Evolutionary conservation across 768 basidiomycete genomes (phyloP).

Genomic region (Tephrocybe sp.): DNA sequence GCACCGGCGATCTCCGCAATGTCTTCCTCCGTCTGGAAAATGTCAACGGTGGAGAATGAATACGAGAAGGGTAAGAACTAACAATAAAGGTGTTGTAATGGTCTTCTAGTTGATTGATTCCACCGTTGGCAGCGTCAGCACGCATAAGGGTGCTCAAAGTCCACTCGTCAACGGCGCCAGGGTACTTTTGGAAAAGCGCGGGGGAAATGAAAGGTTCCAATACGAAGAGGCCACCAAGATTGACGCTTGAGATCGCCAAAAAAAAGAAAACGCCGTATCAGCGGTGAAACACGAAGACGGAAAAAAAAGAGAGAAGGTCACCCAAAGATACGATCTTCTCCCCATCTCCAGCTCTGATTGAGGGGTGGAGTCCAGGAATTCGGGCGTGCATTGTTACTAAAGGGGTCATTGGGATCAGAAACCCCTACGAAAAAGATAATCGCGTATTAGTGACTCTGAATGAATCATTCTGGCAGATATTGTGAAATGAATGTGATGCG

Average conservation of each 20-base stretch:
- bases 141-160: constrained; percentile 64
- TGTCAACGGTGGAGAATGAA: constrained; percentile 2
- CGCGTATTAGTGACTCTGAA: constrained; percentile 8
- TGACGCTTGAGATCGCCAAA: constrained; percentile 47
- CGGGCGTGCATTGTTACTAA: constrained; percentile 68
- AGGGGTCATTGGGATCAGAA: constrained; percentile 67
- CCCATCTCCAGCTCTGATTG: constrained; percentile 72
- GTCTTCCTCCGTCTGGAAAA: constrained; percentile 78
- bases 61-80: constrained; percentile 25
- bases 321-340: constrained; percentile 60
- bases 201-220: constrained; percentile 74
- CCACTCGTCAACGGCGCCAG: constrained; percentile 69
- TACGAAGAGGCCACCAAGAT: constrained; percentile 76
- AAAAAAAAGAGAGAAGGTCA: constrained; percentile 26
- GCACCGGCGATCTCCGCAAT: constrained; percentile 87
- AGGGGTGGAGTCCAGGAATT: constrained; percentile 82
- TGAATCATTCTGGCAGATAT: too few species aligned
- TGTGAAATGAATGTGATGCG: too few species aligned
- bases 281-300: constrained; percentile 6
- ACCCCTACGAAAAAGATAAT: constrained; percentile 43
- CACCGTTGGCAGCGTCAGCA: constrained; percentile 44
- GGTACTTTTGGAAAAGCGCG: constrained; percentile 64
- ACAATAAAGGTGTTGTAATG: constrained; percentile 88
- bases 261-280: constrained; percentile 8
- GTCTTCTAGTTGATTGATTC: constrained; percentile 61